Conservation (phyloP, 169 alveolate species). For the Perkinsus olseni region DNA sequence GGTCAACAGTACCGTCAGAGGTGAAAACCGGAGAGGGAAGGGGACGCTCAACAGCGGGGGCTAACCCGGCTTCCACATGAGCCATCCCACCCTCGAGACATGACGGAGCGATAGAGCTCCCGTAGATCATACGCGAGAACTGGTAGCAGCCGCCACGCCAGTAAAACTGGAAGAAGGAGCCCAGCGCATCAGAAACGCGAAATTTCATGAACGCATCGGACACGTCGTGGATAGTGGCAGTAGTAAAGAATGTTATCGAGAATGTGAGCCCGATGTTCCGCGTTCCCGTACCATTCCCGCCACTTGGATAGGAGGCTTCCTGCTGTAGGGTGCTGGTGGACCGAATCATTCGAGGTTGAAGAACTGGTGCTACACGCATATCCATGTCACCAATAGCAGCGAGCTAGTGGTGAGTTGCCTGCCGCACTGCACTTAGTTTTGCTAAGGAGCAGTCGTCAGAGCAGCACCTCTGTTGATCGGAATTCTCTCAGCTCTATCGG, state of each 20-base stretch:
- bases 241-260: too few relatives aligned
- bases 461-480: neutral
- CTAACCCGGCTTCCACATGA: neutral
- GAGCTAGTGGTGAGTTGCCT: neutral
- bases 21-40: neutral
- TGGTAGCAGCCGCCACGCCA: neutral
- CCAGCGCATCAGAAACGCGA: neutral
- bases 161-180: neutral
- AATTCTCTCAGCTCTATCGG: neutral
- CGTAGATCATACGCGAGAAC: neutral
- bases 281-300: too few relatives aligned
- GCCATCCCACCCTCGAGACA: neutral
- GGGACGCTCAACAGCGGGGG: neutral
- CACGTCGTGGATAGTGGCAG: neutral
- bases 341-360: neutral
- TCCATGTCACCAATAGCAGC: neutral
- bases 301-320: too few relatives aligned
- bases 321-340: neutral
- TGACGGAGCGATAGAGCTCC: neutral
- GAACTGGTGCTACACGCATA: neutral
- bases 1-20: neutral
- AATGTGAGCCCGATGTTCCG: too few relatives aligned
- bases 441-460: neutral
- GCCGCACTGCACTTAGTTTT: too few relatives aligned
- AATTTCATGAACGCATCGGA: neutral